Evolutionary conservation across 2,329 filamentous ascomycete species (phyloP).

Genomic region (Grosmannia serpens): DNA sequence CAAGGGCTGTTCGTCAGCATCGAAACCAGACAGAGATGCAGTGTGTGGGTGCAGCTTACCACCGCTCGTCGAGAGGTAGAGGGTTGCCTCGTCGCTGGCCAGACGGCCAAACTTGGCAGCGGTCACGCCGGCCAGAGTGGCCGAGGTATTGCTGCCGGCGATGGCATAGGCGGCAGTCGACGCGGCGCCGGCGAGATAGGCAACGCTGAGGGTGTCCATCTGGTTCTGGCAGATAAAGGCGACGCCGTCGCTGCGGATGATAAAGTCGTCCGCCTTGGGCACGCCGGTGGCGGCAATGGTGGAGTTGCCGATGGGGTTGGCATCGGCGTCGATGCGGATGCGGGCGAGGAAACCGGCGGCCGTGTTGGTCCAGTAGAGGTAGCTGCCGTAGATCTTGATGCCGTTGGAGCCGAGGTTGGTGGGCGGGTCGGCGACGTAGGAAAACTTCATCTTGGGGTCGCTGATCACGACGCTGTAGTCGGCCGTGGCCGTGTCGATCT

Average conservation of each 20-base stretch:
- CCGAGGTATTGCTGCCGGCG: conserved; percentile 2
- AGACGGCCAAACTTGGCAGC: conserved; percentile 3
- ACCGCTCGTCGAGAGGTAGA: conserved; percentile 3
- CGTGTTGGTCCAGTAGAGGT: conserved; percentile 18
- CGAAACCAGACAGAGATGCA: conserved; percentile 18
- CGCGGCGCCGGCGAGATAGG: conserved; percentile 11
- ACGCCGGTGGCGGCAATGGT: conserved; percentile 7
- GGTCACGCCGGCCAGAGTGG: conserved; percentile 1
- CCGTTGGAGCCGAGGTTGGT: conserved; percentile 15
- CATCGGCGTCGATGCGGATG: conserved; percentile 11
- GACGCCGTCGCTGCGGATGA: conserved; percentile 13
- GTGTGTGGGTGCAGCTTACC: not conserved
- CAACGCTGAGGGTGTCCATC: conserved; percentile 8
- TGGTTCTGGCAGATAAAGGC: conserved; percentile 10
- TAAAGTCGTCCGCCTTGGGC: conserved; percentile 14
- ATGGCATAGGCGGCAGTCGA: conserved; percentile 5
- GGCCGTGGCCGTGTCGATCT: conserved; percentile 13
- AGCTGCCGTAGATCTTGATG: conserved; percentile 14
- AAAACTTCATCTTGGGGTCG: conserved; percentile 13
- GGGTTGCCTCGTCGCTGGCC: not conserved
- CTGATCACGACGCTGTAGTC: conserved; percentile 14
- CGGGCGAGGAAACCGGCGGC: conserved; percentile 13
- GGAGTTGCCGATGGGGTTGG: conserved; percentile 5
- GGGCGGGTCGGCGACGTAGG: not conserved
- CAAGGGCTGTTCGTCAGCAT: conserved; percentile 28